Conservation (phyloP, 208 protist genomes). For the Leishmania tarentolae region DNA sequence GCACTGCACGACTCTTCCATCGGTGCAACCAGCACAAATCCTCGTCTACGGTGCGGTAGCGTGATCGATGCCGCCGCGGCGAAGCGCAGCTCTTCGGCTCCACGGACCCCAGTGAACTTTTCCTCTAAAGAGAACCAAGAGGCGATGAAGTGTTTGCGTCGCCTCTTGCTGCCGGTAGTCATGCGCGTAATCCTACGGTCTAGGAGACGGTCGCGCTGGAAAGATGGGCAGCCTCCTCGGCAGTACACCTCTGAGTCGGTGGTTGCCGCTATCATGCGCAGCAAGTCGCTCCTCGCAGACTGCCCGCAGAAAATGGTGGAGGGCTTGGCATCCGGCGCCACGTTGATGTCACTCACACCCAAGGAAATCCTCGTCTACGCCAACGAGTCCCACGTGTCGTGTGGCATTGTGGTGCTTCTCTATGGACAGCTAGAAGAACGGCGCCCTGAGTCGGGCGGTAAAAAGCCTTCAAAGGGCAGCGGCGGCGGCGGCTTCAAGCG, state of each 20-base stretch:
- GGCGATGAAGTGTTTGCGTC: constrained; percentile 48
- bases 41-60: constrained; percentile 42
- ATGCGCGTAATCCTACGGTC: constrained; percentile 43
- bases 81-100: constrained; percentile 23
- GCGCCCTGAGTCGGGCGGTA: constrained; percentile 16
- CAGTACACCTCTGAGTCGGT: constrained; percentile 70
- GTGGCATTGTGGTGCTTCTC: constrained; percentile 79
- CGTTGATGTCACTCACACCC: constrained; percentile 54
- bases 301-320: constrained; percentile 71
- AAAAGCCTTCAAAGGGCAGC: not conserved
- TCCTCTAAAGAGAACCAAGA: constrained; percentile 35
- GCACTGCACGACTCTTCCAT: constrained; percentile 58
- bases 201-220: constrained; percentile 44
- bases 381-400: constrained; percentile 78
- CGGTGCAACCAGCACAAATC: constrained; percentile 54
- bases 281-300: constrained; percentile 56
- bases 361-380: constrained; percentile 75
- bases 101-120: constrained; percentile 38
- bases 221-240: constrained; percentile 47
- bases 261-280: constrained; percentile 54
- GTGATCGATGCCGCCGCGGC: constrained; percentile 38
- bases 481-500: constrained; percentile 21
- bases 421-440: constrained; percentile 71
- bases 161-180: constrained; percentile 63
- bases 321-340: constrained; percentile 47